Evolutionary conservation across 1,284 basidiomycete genomes (phyloP), one percentile per base, ranked within the genome.

Genomic region (Xerocomus minutiporus): DNA sequence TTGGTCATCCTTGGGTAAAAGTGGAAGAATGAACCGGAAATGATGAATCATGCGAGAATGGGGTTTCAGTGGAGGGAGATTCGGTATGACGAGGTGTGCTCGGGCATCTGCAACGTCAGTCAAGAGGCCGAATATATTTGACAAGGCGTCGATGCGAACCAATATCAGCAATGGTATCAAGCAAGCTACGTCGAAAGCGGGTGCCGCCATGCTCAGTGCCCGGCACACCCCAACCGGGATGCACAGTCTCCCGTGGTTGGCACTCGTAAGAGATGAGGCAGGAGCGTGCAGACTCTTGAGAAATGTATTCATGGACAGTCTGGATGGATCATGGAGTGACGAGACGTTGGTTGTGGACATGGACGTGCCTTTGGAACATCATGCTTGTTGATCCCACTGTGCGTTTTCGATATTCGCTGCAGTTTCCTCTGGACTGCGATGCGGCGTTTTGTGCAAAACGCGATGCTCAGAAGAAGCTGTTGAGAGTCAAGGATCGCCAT

Each of bases 211-310:
- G 79, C 57, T 76, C 76, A 1, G 81, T 83, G 17, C 82, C 87
- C 81, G 62, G 89, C 59, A 76, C 72, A 15, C 91, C 91, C 90
- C 91, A 93, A 12, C 91, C 91, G 55, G 86, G 81, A 59, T 90
- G 91, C 55, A 74, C 72, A 1, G 79, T 80, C 43, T 82, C 80
- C 59, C 82, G 85, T 11, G 91, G 90, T 57, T 86, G 78, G 12
- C 86, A 85, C 62, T 90, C 83, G 67, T 88, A 83, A 13, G 86
- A 79, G 56, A 93, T 80, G 41, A 92, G 74, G 59, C 88, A 88
- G 25, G 86, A 78, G 17, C 91, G 82, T 5, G 83, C 79, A 66
- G 89, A 91, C 63, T 94, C 91, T 58, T 87, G 84, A 55, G 79
- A 76, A 55, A 93, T 82, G 63, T 88, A 88, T 51, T 80, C 75